Base-by-base conservation (phyloP, 2,329 filamentous ascomycete species). In the Hymenoscyphus fructigenus region DNA sequence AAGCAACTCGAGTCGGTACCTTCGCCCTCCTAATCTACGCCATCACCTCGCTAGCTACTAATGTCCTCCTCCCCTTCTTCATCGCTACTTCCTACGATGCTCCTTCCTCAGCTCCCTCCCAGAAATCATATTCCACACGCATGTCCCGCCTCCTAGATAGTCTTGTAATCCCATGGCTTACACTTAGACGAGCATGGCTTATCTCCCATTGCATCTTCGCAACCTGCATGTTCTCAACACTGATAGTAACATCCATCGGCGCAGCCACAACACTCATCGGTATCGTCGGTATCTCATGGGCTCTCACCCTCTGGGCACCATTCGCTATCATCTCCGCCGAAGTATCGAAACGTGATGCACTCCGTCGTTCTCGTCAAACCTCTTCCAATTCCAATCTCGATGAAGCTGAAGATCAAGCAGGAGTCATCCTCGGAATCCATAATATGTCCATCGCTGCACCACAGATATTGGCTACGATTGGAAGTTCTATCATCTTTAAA, bases 291-390 rank as follows among this genome's bases (percentile, higher is more conserved):
- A 88, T 98, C 65, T 93, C 92, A 0, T 98, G 94, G 94, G 93
- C 93, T 26, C 81, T 97, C 73, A 93, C 93, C 1, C 86, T 96
- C 29, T 98, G 94, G 94, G 94, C 93, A 0, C 94, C 94, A 0
- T 98, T 94, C 80, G 93, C 94, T 47, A 91, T 98, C 71, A 97
- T 98, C 75, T 93, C 92, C 57, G 92, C 92, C 5, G 94, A 98
- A 77, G 93, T 98, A 67, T 91, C 90, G 66, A 91, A 89, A 66
- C 88, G 92, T 5, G 91, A 97, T 74, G 87, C 89, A 29, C 84
- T 88, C 58, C 81, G 84, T 60, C 83, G 86, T 26, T 79, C 82
- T 14, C 76, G 69, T 3, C 36, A 67, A 14, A 72, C 74, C 50
- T 60, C 53, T 44, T 32, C 23, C 15, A 28, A 17, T 5, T 14